Evolutionary conservation across 1,284 basidiomycete genomes (phyloP).

Genomic region (Ustilago nuda): DNA sequence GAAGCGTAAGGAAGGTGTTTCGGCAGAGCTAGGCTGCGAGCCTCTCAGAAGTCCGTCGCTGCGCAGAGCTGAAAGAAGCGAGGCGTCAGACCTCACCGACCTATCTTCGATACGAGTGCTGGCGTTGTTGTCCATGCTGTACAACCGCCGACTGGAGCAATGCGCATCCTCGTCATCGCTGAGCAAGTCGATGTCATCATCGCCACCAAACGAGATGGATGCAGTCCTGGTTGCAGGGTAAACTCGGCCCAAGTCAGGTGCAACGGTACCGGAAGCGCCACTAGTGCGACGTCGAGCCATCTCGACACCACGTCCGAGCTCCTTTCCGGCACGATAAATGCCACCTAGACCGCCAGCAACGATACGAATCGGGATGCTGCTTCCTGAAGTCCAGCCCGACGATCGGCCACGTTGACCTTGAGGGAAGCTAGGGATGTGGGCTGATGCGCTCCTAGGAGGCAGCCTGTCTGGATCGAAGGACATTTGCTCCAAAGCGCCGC

Average conservation of each 20-base stretch:
- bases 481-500: slow-evolving; percentile 37
- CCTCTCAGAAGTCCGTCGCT: slow-evolving; percentile 25
- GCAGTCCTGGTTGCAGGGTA: not conserved
- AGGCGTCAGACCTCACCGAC: slow-evolving; percentile 24
- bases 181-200: slow-evolving; percentile 37
- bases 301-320: slow-evolving; percentile 49
- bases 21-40: slow-evolving; percentile 43
- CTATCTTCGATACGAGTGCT: slow-evolving; percentile 9
- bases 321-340: slow-evolving; percentile 44
- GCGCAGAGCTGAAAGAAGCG: slow-evolving; percentile 26
- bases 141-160: slow-evolving; percentile 7
- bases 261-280: slow-evolving; percentile 14
- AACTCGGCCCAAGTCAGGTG: not conserved
- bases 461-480: slow-evolving; percentile 25
- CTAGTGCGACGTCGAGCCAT: slow-evolving; percentile 40
- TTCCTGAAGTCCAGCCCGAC: slow-evolving; percentile 38
- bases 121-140: not conserved
- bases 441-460: slow-evolving; percentile 27
- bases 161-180: slow-evolving; percentile 21
- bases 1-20: slow-evolving; percentile 42
- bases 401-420: slow-evolving; percentile 44
- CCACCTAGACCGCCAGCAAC: slow-evolving; percentile 50
- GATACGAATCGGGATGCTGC: slow-evolving; percentile 52
- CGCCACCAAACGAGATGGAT: slow-evolving; percentile 44
- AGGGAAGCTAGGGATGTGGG: slow-evolving; percentile 47